phyloP scores from a whole-genome alignment of 23 red algal species.

The Gracilariopsis chorda region DNA sequence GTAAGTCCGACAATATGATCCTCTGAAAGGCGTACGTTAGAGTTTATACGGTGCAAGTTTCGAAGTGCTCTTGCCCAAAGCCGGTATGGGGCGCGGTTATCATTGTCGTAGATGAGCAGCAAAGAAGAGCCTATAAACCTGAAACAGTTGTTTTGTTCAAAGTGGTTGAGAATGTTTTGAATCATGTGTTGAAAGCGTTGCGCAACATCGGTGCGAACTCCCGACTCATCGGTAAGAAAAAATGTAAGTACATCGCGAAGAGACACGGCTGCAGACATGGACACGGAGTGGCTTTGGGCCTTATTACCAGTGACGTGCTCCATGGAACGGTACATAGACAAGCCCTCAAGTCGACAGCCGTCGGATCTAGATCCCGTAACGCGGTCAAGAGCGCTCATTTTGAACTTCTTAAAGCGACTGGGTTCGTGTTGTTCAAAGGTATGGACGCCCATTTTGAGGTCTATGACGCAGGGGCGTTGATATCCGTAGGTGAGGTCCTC shows the following conservation, averaged over 20 bases:
- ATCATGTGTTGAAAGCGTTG: constrained; percentile 52
- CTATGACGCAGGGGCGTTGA: constrained; percentile 50
- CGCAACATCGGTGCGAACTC: constrained; percentile 55
- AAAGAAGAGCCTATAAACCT: constrained; percentile 70
- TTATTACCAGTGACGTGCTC: constrained; percentile 55
- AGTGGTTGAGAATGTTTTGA: constrained; percentile 36
- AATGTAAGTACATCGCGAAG: constrained; percentile 58
- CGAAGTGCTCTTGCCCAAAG: constrained; percentile 52
- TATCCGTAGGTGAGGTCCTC: constrained; percentile 39
- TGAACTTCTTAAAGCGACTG: constrained; percentile 43
- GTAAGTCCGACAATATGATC: constrained; percentile 55
- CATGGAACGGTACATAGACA: constrained; percentile 57
- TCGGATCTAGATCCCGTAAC: constrained; percentile 36
- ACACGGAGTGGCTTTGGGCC: constrained; percentile 49
- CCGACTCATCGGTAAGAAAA: constrained; percentile 65
- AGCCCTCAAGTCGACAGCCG: constrained; percentile 53
- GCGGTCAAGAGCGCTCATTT: constrained; percentile 51
- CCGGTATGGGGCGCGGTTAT: constrained; percentile 56
- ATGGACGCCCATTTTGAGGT: constrained; percentile 56
- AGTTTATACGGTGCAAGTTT: constrained; percentile 5
- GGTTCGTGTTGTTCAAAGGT: constrained; percentile 41
- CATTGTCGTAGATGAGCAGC: constrained; percentile 68
- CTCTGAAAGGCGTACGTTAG: constrained; percentile 34
- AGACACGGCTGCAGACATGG: constrained; percentile 19
- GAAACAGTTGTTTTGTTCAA: constrained; percentile 39